Conservation (phyloP, 164 flowering plant genomes). For the Magnolia kwangsiensis region DNA sequence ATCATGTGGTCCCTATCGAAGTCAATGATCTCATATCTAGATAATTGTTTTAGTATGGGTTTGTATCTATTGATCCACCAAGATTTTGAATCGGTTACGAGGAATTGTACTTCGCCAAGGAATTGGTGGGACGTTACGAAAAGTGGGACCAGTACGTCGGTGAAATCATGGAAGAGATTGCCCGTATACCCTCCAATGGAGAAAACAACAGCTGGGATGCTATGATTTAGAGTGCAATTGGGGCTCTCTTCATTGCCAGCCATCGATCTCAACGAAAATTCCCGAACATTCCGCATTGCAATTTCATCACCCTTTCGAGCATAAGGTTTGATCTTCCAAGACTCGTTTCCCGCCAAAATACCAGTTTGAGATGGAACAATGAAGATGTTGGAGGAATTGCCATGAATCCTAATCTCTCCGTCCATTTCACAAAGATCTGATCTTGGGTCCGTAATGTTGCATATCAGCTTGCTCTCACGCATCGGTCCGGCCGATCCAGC, state of each 20-base stretch:
- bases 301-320: constrained; percentile 40
- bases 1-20: constrained; percentile 6
- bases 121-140: constrained; percentile 28
- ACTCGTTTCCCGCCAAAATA: neutral
- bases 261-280: constrained; percentile 25
- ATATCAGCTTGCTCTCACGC: constrained; percentile 16
- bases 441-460: constrained; percentile 21
- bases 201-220: constrained; percentile 26
- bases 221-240: constrained; percentile 13
- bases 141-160: constrained; percentile 26
- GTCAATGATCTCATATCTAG: constrained; percentile 19
- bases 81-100: constrained; percentile 10
- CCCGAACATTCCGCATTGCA: constrained; percentile 29
- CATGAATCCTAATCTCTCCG: constrained; percentile 42
- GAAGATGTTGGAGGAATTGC: constrained; percentile 32
- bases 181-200: constrained; percentile 25
- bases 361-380: constrained; percentile 12
- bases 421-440: constrained; percentile 39
- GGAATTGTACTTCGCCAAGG: constrained; percentile 21
- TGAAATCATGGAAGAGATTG: constrained; percentile 30
- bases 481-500: neutral
- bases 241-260: neutral
- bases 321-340: constrained; percentile 55
- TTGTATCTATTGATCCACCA: constrained; percentile 26
- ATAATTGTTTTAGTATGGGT: constrained; percentile 15